Percentiles rank a stretch among this genome's conserved stretches.
Conservation (phyloP, 495 filamentous ascomycete species). For the Choiromyces venosus region DNA sequence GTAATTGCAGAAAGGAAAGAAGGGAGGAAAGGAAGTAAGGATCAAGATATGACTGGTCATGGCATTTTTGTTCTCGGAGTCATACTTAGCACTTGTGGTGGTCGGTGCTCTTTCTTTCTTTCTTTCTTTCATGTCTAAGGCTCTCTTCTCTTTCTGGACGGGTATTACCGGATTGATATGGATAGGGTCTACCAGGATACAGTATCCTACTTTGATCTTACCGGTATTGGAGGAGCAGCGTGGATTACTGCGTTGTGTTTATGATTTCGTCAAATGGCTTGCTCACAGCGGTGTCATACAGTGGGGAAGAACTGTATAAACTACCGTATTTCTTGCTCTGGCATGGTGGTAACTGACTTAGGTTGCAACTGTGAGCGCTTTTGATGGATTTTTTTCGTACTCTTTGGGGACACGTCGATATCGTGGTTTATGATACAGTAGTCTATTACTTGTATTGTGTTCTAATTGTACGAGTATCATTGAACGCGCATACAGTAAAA, state of each 20-base stretch:
- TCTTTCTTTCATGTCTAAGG: too few relatives aligned
- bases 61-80: neutral
- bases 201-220: neutral
- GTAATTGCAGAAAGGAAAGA: too few relatives aligned
- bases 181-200: neutral
- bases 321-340: neutral
- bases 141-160: too few relatives aligned
- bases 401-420: constrained; percentile 4
- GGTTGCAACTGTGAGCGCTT: neutral
- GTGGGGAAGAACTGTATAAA: neutral
- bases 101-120: neutral
- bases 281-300: neutral
- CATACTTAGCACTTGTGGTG: neutral
- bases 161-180: neutral
- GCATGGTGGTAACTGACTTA: too few relatives aligned
- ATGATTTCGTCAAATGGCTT: neutral
- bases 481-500: neutral
- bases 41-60: neutral
- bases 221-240: neutral
- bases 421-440: neutral
- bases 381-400: neutral
- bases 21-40: neutral
- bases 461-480: neutral
- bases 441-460: neutral
- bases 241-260: too few relatives aligned